Conservation (phyloP, 2,329 filamentous ascomycete species). For the Westerdykella sp. region DNA sequence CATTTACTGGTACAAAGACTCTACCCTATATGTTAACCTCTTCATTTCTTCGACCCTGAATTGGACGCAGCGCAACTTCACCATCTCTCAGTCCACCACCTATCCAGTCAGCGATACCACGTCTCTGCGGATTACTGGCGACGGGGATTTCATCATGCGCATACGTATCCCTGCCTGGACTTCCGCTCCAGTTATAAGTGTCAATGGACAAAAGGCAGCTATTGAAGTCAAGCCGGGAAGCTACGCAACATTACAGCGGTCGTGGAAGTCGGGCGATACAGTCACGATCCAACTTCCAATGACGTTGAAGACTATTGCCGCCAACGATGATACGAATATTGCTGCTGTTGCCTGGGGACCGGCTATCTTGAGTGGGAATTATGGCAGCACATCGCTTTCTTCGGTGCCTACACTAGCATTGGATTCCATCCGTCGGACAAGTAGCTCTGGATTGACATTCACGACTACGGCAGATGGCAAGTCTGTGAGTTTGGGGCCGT, state of each 20-base stretch:
- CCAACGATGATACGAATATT: conserved; percentile 44
- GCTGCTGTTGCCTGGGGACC: conserved; percentile 47
- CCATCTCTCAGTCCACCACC: conserved; percentile 40
- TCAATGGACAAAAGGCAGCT: conserved; percentile 38
- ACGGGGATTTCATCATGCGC: conserved; percentile 30
- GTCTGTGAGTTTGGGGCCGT: conserved; percentile 14
- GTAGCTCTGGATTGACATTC: conserved; percentile 10
- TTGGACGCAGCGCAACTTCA: conserved; percentile 41
- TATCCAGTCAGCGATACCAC: conserved; percentile 41
- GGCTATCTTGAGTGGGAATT: conserved; percentile 43
- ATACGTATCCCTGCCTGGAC: conserved; percentile 49
- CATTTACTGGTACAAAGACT: conserved; percentile 44
- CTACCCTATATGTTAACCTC: conserved; percentile 45
- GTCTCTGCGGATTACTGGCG: conserved; percentile 35
- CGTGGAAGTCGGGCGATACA: conserved; percentile 42
- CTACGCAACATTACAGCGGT: conserved; percentile 39
- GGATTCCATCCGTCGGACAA: conserved; percentile 9
- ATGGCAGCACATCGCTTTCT: conserved; percentile 26
- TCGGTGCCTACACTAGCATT: conserved; percentile 13
- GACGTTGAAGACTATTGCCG: conserved; percentile 38
- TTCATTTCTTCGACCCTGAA: conserved; percentile 44
- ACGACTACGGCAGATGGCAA: conserved; percentile 14
- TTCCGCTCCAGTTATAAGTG: conserved; percentile 31
- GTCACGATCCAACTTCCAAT: conserved; percentile 45
- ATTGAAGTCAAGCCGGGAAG: conserved; percentile 31